Percentiles rank a stretch among this genome's conserved stretches.
phyloP scores from a whole-genome alignment of 306 rosid genomes.

The Morella rubra region DNA sequence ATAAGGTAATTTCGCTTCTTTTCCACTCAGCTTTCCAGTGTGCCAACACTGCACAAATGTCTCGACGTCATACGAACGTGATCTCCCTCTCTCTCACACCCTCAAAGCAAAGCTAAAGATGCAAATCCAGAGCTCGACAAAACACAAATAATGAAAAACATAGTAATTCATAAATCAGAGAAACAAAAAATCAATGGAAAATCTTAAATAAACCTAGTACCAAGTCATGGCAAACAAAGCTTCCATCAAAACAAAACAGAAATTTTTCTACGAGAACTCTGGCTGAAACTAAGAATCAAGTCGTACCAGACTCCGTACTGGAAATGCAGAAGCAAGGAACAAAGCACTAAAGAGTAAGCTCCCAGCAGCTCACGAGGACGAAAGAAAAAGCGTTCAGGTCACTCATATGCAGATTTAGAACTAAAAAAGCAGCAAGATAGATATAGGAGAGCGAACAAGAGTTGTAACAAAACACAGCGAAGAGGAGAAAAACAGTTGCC shows the following conservation, averaged over 20 bases:
- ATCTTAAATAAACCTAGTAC: neutral
- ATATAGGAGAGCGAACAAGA: conserved; percentile 10
- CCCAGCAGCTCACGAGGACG: conserved; percentile 26
- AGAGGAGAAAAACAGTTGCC: conserved; percentile 13
- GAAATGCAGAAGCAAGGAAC: conserved; percentile 22
- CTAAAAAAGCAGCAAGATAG: conserved; percentile 21
- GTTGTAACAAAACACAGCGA: conserved; percentile 18
- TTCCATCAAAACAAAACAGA: neutral
- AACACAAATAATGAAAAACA: neutral
- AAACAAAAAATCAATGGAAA: neutral
- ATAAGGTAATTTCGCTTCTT: conserved; percentile 1
- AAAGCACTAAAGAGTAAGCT: too few relatives aligned
- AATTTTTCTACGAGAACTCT: neutral
- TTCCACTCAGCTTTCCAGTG: conserved; percentile 1
- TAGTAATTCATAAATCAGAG: neutral
- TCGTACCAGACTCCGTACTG: conserved; percentile 34
- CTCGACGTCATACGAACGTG: neutral
- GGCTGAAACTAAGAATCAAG: neutral
- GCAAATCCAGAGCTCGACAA: neutral
- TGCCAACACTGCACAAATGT: conserved; percentile 11
- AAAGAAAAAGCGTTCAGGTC: too few relatives aligned
- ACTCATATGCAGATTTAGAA: too few relatives aligned
- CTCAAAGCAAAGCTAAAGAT: neutral
- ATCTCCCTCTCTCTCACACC: neutral
- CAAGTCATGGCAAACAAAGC: neutral